phyloP scores from a whole-genome alignment of 108 stramenopile genomes.

The Poteriospumella lacustris region DNA sequence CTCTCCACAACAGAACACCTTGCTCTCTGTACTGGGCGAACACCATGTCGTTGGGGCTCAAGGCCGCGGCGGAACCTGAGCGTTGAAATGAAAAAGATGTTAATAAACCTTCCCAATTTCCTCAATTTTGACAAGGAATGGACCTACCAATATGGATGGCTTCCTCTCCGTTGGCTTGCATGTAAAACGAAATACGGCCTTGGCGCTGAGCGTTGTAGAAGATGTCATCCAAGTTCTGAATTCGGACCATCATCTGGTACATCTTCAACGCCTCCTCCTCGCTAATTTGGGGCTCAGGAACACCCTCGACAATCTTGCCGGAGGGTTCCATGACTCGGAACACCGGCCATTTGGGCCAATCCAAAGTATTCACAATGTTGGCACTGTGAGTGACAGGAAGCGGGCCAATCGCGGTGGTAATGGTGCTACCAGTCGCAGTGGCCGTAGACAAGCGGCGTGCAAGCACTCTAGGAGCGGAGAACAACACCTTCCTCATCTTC shows the following conservation, averaged over 20 bases:
- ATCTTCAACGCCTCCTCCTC: slow-evolving; percentile 36
- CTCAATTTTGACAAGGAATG: not conserved
- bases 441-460: no score
- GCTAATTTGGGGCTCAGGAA: not conserved
- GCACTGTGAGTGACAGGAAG: no score
- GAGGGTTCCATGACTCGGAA: not conserved
- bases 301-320: not conserved
- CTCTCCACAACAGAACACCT: slow-evolving; percentile 94
- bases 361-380: no score
- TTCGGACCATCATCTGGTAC: slow-evolving; percentile 76
- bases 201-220: slow-evolving; percentile 94
- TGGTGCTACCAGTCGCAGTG: no score
- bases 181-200: slow-evolving; percentile 88
- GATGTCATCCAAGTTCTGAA: slow-evolving; percentile 86
- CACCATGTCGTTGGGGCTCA: slow-evolving; percentile 68
- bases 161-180: slow-evolving; percentile 77
- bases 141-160: slow-evolving; percentile 75
- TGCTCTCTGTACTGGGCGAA: slow-evolving; percentile 94
- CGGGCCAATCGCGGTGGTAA: no score
- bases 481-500: no score
- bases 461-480: no score
- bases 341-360: no score
- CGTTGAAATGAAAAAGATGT: not conserved
- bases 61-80: slow-evolving; percentile 60
- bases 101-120: not conserved